A percentile compares a stretch with the other conserved stretches of the same genome.
phyloP scores from a whole-genome alignment of 805 yeast genomes.

The Yamadazyma laniorum region DNA sequence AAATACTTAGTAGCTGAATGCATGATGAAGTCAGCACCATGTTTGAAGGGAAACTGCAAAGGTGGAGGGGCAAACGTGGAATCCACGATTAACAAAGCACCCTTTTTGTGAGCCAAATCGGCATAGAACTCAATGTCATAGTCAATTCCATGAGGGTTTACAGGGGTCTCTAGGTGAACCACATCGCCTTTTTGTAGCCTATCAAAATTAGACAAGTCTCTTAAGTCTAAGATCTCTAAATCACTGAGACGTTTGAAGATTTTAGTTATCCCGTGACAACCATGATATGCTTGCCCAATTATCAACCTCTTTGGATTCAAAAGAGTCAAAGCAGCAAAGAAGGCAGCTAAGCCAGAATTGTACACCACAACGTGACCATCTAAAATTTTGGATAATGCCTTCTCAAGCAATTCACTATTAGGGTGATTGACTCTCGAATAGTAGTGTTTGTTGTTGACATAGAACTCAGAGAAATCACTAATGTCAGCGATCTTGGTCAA shows the following conservation, averaged over 20 bases:
- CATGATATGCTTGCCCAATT: constrained; percentile 82
- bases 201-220: constrained; percentile 37
- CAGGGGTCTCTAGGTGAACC: constrained; percentile 83
- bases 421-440: constrained; percentile 81
- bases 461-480: constrained; percentile 12
- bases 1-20: constrained; percentile 93
- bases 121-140: constrained; percentile 64
- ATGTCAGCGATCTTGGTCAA: constrained; percentile 42
- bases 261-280: constrained; percentile 69
- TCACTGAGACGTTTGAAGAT: constrained; percentile 62
- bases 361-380: constrained; percentile 68
- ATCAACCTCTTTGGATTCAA: constrained; percentile 72
- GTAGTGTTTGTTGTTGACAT: constrained; percentile 9
- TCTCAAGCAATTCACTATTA: constrained; percentile 65
- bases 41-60: constrained; percentile 71
- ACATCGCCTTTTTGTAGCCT: constrained; percentile 65
- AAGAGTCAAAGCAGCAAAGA: constrained; percentile 67
- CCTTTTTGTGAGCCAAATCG: constrained; percentile 68
- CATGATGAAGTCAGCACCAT: constrained; percentile 85
- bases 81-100: constrained; percentile 73
- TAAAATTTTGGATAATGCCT: constrained; percentile 56
- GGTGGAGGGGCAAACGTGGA: constrained; percentile 96
- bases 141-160: constrained; percentile 76
- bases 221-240: constrained; percentile 37
- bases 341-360: constrained; percentile 79